A percentile compares a stretch with the other conserved stretches of the same genome.
These are phyloP conservation scores for Mortierella sp. DNA, from an alignment of 371 early-diverging fungal species.

Conservation along the genomic window DNA sequence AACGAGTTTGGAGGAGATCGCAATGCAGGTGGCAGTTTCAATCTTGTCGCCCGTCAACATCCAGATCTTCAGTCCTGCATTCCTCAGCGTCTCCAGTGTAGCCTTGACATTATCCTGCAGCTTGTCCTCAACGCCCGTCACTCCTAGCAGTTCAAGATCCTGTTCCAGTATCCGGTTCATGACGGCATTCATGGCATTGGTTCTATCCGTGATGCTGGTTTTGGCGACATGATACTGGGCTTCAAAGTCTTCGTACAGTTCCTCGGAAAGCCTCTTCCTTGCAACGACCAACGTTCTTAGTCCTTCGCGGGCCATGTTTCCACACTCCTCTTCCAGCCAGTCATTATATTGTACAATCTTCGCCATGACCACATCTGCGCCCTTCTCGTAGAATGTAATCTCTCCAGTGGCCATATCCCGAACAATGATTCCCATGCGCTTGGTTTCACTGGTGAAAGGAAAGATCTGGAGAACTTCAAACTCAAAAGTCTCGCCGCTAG, in stretches of 20 bases:
- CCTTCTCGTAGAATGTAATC: conserved; percentile 93
- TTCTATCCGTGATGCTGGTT: conserved; percentile 77
- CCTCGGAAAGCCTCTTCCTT: conserved; percentile 83
- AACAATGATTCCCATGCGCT: conserved; percentile 99
- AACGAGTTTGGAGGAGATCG: conserved; percentile 93
- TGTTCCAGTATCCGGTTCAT: conserved; percentile 80
- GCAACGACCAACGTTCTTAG: conserved; percentile 98
- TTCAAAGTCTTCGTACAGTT: conserved; percentile 78
- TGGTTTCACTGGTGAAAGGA: conserved; percentile 98
- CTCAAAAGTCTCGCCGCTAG: conserved; percentile 58
- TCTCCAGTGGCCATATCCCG: conserved; percentile 74
- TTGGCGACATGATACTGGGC: conserved; percentile 78
- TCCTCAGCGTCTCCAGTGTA: conserved; percentile 93
- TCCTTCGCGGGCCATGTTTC: conserved; percentile 99
- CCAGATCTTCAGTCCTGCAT: conserved; percentile 99
- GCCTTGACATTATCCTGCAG: conserved; percentile 95
- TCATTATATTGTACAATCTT: conserved; percentile 94
- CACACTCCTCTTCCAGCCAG: conserved; percentile 99
- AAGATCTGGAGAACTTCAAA: conserved; percentile 94
- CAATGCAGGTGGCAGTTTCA: conserved; percentile 99
- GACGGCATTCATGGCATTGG: conserved; percentile 74
- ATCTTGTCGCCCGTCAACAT: conserved; percentile 99
- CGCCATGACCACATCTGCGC: conserved; percentile 98
- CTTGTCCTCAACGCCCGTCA: conserved; percentile 99
- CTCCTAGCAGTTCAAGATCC: conserved; percentile 93